Base-by-base conservation (phyloP, 495 filamentous ascomycete genomes). In the Amniculicola lignicola region DNA sequence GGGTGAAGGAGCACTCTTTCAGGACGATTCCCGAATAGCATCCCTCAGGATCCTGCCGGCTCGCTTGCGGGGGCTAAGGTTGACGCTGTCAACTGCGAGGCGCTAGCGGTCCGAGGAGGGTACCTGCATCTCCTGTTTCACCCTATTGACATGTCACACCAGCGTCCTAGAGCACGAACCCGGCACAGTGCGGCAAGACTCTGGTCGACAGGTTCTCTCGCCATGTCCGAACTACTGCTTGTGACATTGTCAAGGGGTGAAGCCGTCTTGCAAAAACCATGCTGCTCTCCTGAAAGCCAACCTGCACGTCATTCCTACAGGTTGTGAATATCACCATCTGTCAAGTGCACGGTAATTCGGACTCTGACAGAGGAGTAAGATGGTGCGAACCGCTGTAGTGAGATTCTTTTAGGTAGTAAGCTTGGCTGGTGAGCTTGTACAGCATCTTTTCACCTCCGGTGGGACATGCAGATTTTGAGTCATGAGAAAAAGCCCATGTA, bases 101-200 rank as follows among this genome's bases (percentile, higher is more conserved):
- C 11, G 47, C 47, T 38, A 29, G n/a, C 16, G 47, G 31, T 28
- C 16, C 47, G 7, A 25, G 25, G 39, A 51, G n/a, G n/a, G n/a
- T 39, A 37, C 31, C 47, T 51, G 47, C 47, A 21, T n/a, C 31
- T 51, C 16, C 12, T 39, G 47, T 51, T 51, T 51, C 47, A 51
- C 33, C 2, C 21, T 35, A 22, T 3, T 39, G 11, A 4, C 12
- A 4, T 35, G 31, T 39, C 19, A 22, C 29, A 39, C 47, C 24
- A 24, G n/a, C 29, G 31, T 12, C 47, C 29, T 36, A 2, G 16
- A 21, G 15, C 14, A 28, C 44, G 15, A 47, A 47, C 44, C 27
- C 25, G 14, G 4, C 24, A 9, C 19, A 10, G 19, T 4, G 25
- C 25, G 19, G 36, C 14, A 47, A 47, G 27, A 47, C 6, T 11